Percentiles rank a stretch among this genome's conserved stretches.
Evolutionary conservation across 306 rosid genomes (phyloP).

Genomic region (Benincasa hispida): DNA sequence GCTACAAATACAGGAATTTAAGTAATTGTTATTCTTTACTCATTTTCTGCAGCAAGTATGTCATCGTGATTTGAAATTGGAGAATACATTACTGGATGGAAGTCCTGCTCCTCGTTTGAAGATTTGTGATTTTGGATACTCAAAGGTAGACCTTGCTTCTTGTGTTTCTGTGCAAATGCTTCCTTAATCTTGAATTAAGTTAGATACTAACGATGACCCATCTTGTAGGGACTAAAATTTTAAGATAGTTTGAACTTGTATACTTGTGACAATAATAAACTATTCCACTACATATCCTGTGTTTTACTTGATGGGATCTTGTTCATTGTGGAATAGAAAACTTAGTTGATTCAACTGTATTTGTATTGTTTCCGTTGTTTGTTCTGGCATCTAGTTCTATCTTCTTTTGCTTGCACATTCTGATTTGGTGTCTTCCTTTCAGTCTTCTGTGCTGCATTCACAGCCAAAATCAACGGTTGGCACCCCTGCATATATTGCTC

Average conservation of each 20-base stretch:
- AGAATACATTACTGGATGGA: constrained; percentile 92
- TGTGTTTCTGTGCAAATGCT: background rate
- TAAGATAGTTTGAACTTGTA: background rate
- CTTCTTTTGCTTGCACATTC: constrained; percentile 15
- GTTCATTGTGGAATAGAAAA: background rate
- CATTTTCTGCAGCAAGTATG: constrained; percentile 73
- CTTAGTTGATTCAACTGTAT: background rate
- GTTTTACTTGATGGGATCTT: background rate
- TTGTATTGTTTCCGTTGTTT: no score
- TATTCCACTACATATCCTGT: background rate
- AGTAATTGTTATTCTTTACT: constrained; percentile 13
- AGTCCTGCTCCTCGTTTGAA: constrained; percentile 71
- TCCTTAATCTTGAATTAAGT: background rate
- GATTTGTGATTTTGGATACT: constrained; percentile 95
- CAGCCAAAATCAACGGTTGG: constrained; percentile 96
- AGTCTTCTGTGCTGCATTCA: constrained; percentile 94
- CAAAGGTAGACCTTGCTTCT: constrained; percentile 44
- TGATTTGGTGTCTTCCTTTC: constrained; percentile 17
- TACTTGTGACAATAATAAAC: background rate
- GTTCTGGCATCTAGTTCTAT: background rate
- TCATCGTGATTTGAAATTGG: constrained; percentile 91
- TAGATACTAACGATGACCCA: background rate
- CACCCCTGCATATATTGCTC: constrained; percentile 97
- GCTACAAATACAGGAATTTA: constrained; percentile 2
- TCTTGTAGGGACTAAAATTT: background rate